Evolutionary conservation across 2,329 filamentous ascomycete genomes (phyloP).

Genomic region (Penicillium sp.): DNA sequence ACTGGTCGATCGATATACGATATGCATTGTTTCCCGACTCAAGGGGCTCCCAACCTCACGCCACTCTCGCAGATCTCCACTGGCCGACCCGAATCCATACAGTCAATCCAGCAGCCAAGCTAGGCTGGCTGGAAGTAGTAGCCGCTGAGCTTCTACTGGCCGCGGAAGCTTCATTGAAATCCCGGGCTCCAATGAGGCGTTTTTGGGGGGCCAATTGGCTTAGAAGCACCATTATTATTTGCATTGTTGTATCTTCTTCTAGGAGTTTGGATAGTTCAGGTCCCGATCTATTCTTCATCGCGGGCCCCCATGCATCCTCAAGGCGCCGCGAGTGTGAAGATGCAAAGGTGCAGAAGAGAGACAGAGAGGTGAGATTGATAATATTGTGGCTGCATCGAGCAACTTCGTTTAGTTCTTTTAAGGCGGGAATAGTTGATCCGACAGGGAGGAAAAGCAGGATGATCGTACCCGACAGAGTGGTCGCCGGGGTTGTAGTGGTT

Average conservation of each 20-base stretch:
- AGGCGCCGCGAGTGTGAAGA: not conserved
- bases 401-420: not conserved
- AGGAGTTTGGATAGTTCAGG: constrained; percentile 6
- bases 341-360: not conserved
- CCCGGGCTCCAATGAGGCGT: constrained; percentile 14
- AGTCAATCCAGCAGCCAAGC: not conserved
- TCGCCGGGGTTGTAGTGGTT: constrained; percentile 21
- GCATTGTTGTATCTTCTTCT: constrained; percentile 8
- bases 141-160: constrained; percentile 17
- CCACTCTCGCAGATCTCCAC: constrained; percentile 18
- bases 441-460: constrained; percentile 21
- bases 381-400: not conserved
- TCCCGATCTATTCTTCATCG: constrained; percentile 16
- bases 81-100: constrained; percentile 2
- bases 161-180: constrained; percentile 21
- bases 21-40: not conserved
- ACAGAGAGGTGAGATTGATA: not conserved
- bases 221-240: constrained; percentile 5
- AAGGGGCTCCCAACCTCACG: constrained; percentile 13
- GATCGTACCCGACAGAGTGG: constrained; percentile 27
- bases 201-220: constrained; percentile 15
- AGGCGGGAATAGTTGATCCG: constrained; percentile 20
- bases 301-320: not conserved
- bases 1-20: not conserved
- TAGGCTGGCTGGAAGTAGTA: constrained; percentile 20